Conservation (phyloP, 805 yeast genomes). For the Cyberlindnera saturnus region DNA sequence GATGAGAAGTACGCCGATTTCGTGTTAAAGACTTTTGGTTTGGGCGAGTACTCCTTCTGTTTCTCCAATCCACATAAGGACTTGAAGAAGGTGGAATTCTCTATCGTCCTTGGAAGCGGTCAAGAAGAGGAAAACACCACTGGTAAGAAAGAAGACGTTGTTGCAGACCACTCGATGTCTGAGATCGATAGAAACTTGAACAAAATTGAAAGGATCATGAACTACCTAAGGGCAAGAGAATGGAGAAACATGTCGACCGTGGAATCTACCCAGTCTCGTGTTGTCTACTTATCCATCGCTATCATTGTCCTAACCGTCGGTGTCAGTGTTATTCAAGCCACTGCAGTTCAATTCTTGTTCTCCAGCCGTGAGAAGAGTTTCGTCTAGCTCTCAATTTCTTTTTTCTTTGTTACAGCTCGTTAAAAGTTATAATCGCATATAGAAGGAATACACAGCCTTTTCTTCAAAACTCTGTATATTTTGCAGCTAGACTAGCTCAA, state of each 20-base stretch:
- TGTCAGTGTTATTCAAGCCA: conserved; percentile 70
- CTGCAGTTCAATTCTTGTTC: conserved; percentile 80
- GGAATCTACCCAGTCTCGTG: conserved; percentile 67
- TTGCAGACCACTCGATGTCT: conserved; percentile 47
- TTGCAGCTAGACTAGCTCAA: background rate
- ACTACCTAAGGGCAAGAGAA: conserved; percentile 92
- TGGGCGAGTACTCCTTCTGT: conserved; percentile 63
- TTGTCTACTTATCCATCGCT: conserved; percentile 67
- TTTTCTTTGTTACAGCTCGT: background rate
- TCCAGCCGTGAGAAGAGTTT: conserved; percentile 38
- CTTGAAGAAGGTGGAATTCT: conserved; percentile 59
- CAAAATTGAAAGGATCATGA: conserved; percentile 56
- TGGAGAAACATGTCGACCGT: conserved; percentile 95
- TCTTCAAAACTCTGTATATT: background rate
- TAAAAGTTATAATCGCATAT: no score
- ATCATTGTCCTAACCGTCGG: conserved; percentile 72
- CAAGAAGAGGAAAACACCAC: conserved; percentile 26
- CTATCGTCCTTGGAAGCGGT: conserved; percentile 43
- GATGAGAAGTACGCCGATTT: conserved; percentile 63
- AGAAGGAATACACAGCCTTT: background rate
- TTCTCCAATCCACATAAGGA: conserved; percentile 60
- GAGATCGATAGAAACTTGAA: conserved; percentile 55
- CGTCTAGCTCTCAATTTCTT: conserved; percentile 21
- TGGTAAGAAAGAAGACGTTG: conserved; percentile 42
- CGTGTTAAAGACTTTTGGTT: conserved; percentile 46